Conservation (phyloP, 2,329 filamentous ascomycete genomes). For the Cladophialophora bantiana region DNA sequence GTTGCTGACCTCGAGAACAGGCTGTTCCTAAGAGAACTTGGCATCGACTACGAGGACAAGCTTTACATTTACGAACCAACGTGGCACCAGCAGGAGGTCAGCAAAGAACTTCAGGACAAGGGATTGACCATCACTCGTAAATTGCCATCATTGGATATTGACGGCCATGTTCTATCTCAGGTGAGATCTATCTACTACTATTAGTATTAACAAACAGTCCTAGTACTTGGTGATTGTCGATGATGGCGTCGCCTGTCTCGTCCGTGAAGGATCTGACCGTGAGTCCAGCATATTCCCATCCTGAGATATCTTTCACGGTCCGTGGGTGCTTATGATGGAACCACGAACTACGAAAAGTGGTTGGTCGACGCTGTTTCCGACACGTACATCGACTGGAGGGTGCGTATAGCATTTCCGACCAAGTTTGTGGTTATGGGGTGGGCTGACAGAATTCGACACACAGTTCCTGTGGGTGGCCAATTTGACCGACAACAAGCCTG, state of each 20-base stretch:
- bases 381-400: conserved; percentile 52
- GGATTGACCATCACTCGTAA: conserved; percentile 44
- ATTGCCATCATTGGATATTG: conserved; percentile 49
- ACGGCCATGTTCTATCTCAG: conserved; percentile 44
- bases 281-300: conserved; percentile 45
- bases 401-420: conserved; percentile 36
- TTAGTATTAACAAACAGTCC: neutral
- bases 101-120: conserved; percentile 42
- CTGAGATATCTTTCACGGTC: conserved; percentile 49
- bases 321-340: conserved; percentile 48
- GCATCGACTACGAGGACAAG: conserved; percentile 42
- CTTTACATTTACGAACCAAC: conserved; percentile 44
- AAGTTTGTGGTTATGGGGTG: neutral
- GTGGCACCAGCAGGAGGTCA: conserved; percentile 39
- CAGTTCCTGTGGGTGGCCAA: conserved; percentile 43
- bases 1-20: conserved; percentile 27
- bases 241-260: neutral
- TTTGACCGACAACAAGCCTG: conserved; percentile 39
- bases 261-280: neutral
- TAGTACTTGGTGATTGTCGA: neutral
- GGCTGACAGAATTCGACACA: neutral
- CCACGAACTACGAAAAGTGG: conserved; percentile 49
- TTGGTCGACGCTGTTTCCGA: conserved; percentile 49
- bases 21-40: conserved; percentile 44
- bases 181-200: conserved; percentile 27